phyloP scores from a whole-genome alignment of 2,329 filamentous ascomycete species.

The Knufia fluminis region DNA sequence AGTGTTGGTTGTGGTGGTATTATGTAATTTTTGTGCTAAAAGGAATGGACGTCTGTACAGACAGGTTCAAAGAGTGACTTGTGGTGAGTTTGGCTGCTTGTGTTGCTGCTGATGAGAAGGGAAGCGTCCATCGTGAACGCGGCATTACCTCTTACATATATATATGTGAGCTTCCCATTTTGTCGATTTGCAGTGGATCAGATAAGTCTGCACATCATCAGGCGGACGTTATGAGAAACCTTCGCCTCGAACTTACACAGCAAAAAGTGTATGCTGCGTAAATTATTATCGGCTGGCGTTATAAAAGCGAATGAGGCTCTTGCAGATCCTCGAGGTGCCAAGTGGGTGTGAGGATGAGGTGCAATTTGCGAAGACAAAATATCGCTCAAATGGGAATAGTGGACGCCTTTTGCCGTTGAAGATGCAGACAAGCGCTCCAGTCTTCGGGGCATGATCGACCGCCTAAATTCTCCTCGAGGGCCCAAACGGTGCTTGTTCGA shows the following conservation, averaged over 20 bases:
- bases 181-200: neutral
- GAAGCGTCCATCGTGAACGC: neutral
- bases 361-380: neutral
- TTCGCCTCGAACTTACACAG: too few relatives aligned
- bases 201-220: neutral
- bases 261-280: too few relatives aligned
- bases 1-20: neutral
- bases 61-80: constrained; percentile 8
- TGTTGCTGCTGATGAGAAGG: neutral
- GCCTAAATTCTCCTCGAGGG: neutral
- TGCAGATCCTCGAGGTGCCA: neutral
- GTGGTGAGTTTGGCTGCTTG: constrained; percentile 10
- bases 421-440: neutral
- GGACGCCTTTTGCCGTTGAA: neutral
- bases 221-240: too few relatives aligned
- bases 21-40: neutral
- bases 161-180: constrained; percentile 8
- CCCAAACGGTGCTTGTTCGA: neutral
- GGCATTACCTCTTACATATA: constrained; percentile 8
- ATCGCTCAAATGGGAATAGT: neutral
- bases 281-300: neutral
- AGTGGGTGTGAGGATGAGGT: neutral
- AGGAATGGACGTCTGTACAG: constrained; percentile 7
- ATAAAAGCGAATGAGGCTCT: neutral
- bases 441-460: neutral